Evolutionary conservation across 345 rosid genomes (phyloP).

Genomic region (Leavenworthia alabamica): DNA sequence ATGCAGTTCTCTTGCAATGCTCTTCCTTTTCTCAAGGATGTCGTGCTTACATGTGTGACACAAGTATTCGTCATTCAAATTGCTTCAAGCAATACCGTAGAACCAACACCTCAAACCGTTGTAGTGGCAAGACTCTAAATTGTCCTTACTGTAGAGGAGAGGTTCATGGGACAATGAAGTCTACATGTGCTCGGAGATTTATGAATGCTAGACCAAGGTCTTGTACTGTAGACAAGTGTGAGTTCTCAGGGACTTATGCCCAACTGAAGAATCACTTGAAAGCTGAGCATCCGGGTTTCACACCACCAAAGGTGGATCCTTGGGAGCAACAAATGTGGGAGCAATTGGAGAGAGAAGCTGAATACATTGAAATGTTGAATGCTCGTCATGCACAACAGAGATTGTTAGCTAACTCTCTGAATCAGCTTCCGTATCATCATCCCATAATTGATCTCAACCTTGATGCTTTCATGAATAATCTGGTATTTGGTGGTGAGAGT

Average conservation of each 20-base stretch:
- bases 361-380: slow-evolving; percentile 31
- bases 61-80: slow-evolving; percentile 62
- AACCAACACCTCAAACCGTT: slow-evolving; percentile 24
- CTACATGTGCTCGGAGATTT: slow-evolving; percentile 38
- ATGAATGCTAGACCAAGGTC: slow-evolving; percentile 54
- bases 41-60: slow-evolving; percentile 65
- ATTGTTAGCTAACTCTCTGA: background rate
- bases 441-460: slow-evolving; percentile 23
- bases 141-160: slow-evolving; percentile 67
- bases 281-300: slow-evolving; percentile 40
- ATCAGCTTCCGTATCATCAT: slow-evolving; percentile 20
- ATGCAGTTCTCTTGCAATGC: slow-evolving; percentile 57
- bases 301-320: slow-evolving; percentile 41
- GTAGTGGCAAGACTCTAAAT: slow-evolving; percentile 19
- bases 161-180: slow-evolving; percentile 40
- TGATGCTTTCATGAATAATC: slow-evolving; percentile 20
- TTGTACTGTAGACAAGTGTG: slow-evolving; percentile 43
- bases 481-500: background rate
- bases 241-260: slow-evolving; percentile 45
- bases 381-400: slow-evolving; percentile 27
- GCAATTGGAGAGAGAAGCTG: slow-evolving; percentile 39
- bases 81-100: slow-evolving; percentile 49
- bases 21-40: slow-evolving; percentile 57
- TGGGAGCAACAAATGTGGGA: slow-evolving; percentile 41
- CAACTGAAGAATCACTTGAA: slow-evolving; percentile 59